Evolutionary conservation across 108 stramenopile genomes (phyloP).

Genomic region (Halocafeteria seosinensis): DNA sequence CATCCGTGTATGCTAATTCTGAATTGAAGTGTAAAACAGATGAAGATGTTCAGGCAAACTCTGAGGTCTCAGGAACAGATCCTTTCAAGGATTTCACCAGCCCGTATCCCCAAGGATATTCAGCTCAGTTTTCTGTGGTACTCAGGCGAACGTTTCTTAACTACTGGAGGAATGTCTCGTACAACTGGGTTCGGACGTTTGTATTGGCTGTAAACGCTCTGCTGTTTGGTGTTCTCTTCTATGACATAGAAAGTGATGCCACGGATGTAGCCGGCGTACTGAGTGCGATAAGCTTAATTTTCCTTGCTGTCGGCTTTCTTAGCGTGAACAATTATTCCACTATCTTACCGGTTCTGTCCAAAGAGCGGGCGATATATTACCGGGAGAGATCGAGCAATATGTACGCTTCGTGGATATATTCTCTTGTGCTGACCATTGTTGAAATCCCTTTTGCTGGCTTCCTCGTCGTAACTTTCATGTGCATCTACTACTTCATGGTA

Average conservation of each 20-base stretch:
- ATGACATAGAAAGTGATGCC: neutral
- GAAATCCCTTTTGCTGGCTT: neutral
- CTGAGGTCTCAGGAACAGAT: too few species aligned
- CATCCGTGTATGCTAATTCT: neutral
- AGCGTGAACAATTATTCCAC: conserved; percentile 28
- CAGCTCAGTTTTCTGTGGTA: neutral
- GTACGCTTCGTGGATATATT: neutral
- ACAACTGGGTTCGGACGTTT: conserved; percentile 25
- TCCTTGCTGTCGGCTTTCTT: conserved; percentile 1
- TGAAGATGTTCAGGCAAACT: neutral
- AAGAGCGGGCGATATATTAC: conserved; percentile 40
- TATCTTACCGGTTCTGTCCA: conserved; percentile 30
- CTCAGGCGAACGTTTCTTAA: conserved; percentile 8
- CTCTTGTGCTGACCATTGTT: neutral
- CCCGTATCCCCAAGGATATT: neutral
- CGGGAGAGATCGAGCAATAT: conserved; percentile 33
- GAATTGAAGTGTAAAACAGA: neutral
- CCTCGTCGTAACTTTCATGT: neutral
- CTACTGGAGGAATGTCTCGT: conserved; percentile 37
- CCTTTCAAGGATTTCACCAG: neutral
- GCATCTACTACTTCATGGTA: neutral
- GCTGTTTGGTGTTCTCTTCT: conserved; percentile 24
- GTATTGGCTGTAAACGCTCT: conserved; percentile 17
- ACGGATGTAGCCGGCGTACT: neutral
- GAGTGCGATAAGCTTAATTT: neutral